A percentile compares a stretch with the other conserved stretches of the same genome.
These are phyloP conservation scores for Hypoxylon sp. DNA, from an alignment of 2,329 filamentous ascomycete genomes.

Conservation along the genomic window DNA sequence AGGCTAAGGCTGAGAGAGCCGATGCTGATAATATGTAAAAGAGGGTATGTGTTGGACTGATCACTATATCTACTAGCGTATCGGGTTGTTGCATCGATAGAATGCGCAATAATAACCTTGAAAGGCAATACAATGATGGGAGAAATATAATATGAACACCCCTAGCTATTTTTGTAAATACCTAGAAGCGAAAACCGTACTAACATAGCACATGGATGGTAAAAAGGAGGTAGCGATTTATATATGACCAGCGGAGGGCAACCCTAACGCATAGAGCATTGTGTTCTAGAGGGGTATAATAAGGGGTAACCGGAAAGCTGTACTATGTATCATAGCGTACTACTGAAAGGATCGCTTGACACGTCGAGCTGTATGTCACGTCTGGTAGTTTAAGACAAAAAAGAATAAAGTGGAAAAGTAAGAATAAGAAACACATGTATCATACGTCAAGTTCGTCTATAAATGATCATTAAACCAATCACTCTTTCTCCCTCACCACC, in stretches of 20 bases:
- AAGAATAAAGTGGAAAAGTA: too few relatives aligned
- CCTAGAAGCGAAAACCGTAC: conserved; percentile 21
- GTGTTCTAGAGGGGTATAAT: not conserved
- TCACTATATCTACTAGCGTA: conserved; percentile 14
- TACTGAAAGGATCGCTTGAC: too few relatives aligned
- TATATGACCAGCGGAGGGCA: conserved; percentile 17
- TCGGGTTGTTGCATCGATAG: conserved; percentile 19
- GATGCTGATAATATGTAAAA: conserved; percentile 18
- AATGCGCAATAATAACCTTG: conserved; percentile 9
- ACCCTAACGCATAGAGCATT: conserved; percentile 1
- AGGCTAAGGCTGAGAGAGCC: conserved; percentile 4
- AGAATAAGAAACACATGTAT: too few relatives aligned
- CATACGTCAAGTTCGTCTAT: not conserved
- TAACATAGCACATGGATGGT: not conserved
- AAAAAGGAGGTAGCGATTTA: conserved; percentile 10
- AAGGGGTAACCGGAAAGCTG: not conserved
- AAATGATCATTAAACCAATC: conserved; percentile 4
- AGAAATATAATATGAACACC: conserved; percentile 29
- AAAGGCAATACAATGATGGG: conserved; percentile 14
- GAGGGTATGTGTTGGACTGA: conserved; percentile 18
- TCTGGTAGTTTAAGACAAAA: not conserved
- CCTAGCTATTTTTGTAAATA: conserved; percentile 28
- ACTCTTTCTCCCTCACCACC: not conserved
- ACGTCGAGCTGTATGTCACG: not conserved
- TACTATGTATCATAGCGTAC: not conserved